phyloP scores from a whole-genome alignment of 805 yeast genomes.

The Barnettozyma populi region DNA sequence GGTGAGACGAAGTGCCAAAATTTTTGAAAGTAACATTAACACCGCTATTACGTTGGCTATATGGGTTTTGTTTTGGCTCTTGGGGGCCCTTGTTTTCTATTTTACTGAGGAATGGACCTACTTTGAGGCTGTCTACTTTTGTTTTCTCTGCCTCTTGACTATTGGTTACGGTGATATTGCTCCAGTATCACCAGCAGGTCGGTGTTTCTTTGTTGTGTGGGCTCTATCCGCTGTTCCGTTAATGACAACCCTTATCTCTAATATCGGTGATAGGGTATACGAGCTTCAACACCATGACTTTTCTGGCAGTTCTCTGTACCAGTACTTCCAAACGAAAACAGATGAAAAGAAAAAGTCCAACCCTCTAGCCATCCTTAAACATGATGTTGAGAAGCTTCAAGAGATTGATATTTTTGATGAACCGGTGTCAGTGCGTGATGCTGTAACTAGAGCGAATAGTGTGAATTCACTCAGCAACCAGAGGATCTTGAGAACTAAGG shows the following conservation, averaged over 20 bases:
- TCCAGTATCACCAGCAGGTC: conserved; percentile 60
- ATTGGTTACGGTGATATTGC: conserved; percentile 81
- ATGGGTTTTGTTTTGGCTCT: conserved; percentile 58
- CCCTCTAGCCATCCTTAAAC: conserved; percentile 1
- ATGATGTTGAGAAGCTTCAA: not conserved
- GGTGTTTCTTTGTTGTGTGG: conserved; percentile 75
- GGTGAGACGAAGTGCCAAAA: conserved; percentile 38
- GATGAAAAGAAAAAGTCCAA: not conserved
- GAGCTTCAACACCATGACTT: conserved; percentile 19
- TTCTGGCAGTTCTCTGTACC: conserved; percentile 5
- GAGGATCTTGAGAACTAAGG: not conserved
- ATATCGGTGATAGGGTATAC: conserved; percentile 59
- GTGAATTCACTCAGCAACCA: not conserved
- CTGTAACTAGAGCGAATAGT: not conserved
- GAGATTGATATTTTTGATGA: not conserved
- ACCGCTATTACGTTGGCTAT: conserved; percentile 35
- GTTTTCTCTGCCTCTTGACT: conserved; percentile 68
- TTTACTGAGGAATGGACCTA: conserved; percentile 66
- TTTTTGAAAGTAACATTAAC: conserved; percentile 34
- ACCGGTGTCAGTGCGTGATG: conserved; percentile 3
- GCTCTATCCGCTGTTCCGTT: conserved; percentile 78
- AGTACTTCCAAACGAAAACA: conserved; percentile 7
- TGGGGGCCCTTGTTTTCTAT: conserved; percentile 66
- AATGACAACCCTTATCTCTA: conserved; percentile 76
- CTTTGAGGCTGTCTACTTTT: conserved; percentile 67